phyloP scores from a whole-genome alignment of 2,329 filamentous ascomycete genomes.

The Nemania sp. region DNA sequence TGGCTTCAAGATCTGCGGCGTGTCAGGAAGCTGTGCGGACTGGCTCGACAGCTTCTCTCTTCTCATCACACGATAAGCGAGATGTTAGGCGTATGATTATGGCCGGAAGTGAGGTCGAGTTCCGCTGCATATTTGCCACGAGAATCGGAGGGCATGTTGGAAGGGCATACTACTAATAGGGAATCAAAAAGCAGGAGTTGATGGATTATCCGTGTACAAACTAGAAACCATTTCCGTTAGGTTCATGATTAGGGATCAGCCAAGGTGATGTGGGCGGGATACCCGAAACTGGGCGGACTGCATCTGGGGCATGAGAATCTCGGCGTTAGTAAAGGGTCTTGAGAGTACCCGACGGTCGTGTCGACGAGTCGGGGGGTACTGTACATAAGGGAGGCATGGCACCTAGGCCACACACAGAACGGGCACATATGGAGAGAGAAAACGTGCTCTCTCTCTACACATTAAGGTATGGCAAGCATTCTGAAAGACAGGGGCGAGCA shows the following conservation, averaged over 20 bases:
- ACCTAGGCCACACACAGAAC: conserved; percentile 4
- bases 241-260: conserved; percentile 15
- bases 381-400: conserved; percentile 23
- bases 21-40: conserved; percentile 77
- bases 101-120: neutral
- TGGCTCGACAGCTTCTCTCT: conserved; percentile 89
- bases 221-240: conserved; percentile 6
- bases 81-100: neutral
- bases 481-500: neutral
- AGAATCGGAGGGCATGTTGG: conserved; percentile 1
- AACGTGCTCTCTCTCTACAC: no score
- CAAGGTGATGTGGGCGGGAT: conserved; percentile 17
- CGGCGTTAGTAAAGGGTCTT: conserved; percentile 18
- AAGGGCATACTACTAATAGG: conserved; percentile 7
- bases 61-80: conserved; percentile 69
- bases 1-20: conserved; percentile 85
- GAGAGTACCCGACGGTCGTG: conserved; percentile 1
- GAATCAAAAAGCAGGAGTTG: neutral
- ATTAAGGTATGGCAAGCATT: no score
- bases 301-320: conserved; percentile 25
- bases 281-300: conserved; percentile 16
- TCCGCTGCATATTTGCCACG: conserved; percentile 9
- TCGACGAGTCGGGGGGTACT: conserved; percentile 16
- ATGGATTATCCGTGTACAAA: conserved; percentile 10
- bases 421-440: neutral